Base-by-base conservation (phyloP, 768 basidiomycete genomes). In the Dictyophora rubrovolvata region DNA sequence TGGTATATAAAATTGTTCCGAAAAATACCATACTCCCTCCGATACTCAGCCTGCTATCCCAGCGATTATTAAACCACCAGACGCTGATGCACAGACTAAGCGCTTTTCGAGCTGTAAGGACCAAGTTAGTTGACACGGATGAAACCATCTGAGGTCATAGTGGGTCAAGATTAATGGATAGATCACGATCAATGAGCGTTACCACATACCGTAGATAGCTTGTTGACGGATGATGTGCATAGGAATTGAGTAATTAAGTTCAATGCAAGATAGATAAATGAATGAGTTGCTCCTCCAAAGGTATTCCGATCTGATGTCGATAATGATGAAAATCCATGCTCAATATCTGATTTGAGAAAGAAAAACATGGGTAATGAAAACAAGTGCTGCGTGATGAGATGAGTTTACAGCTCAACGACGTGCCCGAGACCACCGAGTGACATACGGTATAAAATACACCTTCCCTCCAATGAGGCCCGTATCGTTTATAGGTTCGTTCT, bases 211-310 rank as follows among this genome's bases (percentile, higher is more conserved):
- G 89, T 84, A n/a, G 86, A 84, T 37, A 92, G 73, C 62, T 79
- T 78, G 68, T 91, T 92, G 36, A 91, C 91, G 20, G 89, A 88
- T 0, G 86, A 81, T 3, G 91, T 84, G 65, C 91, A 93, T n/a
- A 87, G 70, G 1, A 86, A 79, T 65, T 92, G 91, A 1, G 88
- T 81, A 14, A 83, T 60, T 18, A 91, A 76, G 66, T 92, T 92
- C 20, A 76, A 71, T 0, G 68, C 74, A 18, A 92, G 73, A 20
- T 86, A 77, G 34, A 81, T 59, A 67, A 84, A 82, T 0, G 87
- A 78, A 2, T 72, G 66, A 11, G 69, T 63, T 4, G 74, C 62
- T 0, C 63, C 60, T 2, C 72, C 46, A 17, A 69, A 16, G 64
- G 69, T 35, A 67, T 67, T 59, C 37, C 68, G 64, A 36, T 70